These are phyloP conservation scores for Trichoderma afroharzianum DNA, from an alignment of 2,329 filamentous ascomycete genomes.

Conservation along the genomic window DNA sequence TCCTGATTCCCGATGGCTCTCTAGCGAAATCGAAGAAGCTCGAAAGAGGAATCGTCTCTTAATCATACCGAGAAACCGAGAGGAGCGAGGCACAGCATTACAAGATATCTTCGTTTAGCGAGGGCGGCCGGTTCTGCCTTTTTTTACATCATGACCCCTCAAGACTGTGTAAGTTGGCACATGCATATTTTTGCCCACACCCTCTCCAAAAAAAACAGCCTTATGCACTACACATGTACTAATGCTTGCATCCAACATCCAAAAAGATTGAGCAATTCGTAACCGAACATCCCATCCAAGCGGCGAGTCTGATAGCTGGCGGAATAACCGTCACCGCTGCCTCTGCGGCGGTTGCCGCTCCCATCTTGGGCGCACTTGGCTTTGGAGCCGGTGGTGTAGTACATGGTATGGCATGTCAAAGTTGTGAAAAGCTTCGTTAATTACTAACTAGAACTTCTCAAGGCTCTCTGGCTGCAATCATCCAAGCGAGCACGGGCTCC, in stretches of 20 bases:
- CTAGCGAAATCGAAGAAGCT: not conserved
- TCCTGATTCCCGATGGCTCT: not conserved
- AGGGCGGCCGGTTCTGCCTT: not conserved
- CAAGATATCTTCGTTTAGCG: not conserved
- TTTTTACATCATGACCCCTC: not conserved
- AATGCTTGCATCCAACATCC: not conserved
- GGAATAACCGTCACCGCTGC: not conserved
- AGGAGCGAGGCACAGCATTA: not conserved
- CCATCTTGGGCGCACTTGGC: not conserved
- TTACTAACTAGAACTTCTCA: not conserved
- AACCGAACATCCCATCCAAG: not conserved
- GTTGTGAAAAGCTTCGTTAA: not conserved
- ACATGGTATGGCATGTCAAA: not conserved
- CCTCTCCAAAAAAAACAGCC: not conserved
- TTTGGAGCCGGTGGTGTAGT: not conserved
- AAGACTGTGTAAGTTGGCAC: not conserved
- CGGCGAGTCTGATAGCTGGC: not conserved
- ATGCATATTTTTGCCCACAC: not conserved
- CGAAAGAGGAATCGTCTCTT: not conserved
- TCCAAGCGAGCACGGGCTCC: conserved; percentile 22
- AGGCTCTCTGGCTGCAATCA: not conserved
- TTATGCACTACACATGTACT: not conserved
- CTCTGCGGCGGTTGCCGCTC: not conserved
- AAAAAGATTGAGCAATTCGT: not conserved
- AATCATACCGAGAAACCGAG: not conserved